Evolutionary conservation across 495 filamentous ascomycete genomes (phyloP), one percentile per base, ranked within the genome.

Genomic region (Xylaria flabelliformis): DNA sequence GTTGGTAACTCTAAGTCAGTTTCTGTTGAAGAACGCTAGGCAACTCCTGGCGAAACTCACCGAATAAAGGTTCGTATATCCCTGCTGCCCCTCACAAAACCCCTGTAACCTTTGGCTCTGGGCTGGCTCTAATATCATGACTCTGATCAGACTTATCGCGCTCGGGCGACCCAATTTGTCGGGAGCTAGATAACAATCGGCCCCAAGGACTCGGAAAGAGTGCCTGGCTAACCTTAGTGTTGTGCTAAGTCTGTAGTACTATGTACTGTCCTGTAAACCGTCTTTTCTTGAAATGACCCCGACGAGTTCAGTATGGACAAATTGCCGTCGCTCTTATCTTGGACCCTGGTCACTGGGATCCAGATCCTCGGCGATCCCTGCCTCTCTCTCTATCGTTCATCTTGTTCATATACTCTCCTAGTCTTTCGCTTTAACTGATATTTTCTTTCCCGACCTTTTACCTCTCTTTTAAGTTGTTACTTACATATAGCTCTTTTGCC

Each of bases 281-380:
- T n/a, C n/a, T n/a, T 21, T 24, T 24, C 36, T 42, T 9, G 21
- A 32, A 9, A 15, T 66, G 44, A 9, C 7, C 36, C 36, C 36
- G 36, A 19, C 0, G 15, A 50, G 62, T 24, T 24, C 9, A 34
- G 26, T 8, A 65, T 65, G 63, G 24, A 8, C 63, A 34, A 65
- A 65, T 65, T 17, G 42, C 41, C 63, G 24, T 65, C 26, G 63
- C 34, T 48, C 42, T 65, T 32, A 65, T 65, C 41, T 44, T 44
- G 39, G 34, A 24, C 58, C 58, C 58, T 39, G 58, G 61, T 64
- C 61, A 17, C 36, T 42, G 36, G 36, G 36, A 64, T 64, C 17
- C 61, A 42, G 13, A 64, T 64, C 61, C 61, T 64, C 61, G 61
- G 63, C 26, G 63, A 65, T 65, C 63, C 39, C 63, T 41, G 12